phyloP scores from a whole-genome alignment of 371 early-diverging fungal genomes.

The Mucor piriformis region DNA sequence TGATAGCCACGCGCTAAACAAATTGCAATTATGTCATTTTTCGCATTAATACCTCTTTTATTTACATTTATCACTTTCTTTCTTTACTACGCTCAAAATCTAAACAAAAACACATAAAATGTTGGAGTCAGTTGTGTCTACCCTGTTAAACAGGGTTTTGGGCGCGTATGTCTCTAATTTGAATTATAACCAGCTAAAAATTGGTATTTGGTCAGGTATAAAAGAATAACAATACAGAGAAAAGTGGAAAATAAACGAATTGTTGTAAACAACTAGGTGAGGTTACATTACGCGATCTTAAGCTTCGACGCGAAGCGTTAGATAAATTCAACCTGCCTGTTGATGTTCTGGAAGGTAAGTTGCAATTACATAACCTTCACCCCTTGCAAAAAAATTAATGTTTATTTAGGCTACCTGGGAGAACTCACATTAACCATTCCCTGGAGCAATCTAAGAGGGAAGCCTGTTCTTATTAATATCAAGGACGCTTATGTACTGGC shows the following conservation, averaged over 20 bases:
- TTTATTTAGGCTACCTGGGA: constrained; percentile 81
- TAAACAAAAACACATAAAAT: constrained; percentile 39
- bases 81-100: no score
- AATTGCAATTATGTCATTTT: no score
- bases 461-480: constrained; percentile 87
- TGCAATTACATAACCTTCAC: neutral
- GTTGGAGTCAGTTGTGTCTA: constrained; percentile 91
- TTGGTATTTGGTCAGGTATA: constrained; percentile 96
- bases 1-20: no score
- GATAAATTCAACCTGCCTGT: constrained; percentile 94
- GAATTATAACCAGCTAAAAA: constrained; percentile 92
- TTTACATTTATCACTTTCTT: no score
- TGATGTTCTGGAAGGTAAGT: constrained; percentile 88
- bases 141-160: constrained; percentile 87
- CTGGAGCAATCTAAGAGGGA: constrained; percentile 94
- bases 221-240: neutral
- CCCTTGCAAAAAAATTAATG: neutral
- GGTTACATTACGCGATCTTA: constrained; percentile 91
- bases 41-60: no score
- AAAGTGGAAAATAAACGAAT: neutral
- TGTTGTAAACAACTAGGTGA: constrained; percentile 66
- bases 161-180: constrained; percentile 97
- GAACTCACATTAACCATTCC: constrained; percentile 92
- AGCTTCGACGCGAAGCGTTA: constrained; percentile 87
- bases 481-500: constrained; percentile 91